These are phyloP conservation scores for Hypoxylon intermedium DNA, from an alignment of 495 filamentous ascomycete genomes.

Conservation along the genomic window DNA sequence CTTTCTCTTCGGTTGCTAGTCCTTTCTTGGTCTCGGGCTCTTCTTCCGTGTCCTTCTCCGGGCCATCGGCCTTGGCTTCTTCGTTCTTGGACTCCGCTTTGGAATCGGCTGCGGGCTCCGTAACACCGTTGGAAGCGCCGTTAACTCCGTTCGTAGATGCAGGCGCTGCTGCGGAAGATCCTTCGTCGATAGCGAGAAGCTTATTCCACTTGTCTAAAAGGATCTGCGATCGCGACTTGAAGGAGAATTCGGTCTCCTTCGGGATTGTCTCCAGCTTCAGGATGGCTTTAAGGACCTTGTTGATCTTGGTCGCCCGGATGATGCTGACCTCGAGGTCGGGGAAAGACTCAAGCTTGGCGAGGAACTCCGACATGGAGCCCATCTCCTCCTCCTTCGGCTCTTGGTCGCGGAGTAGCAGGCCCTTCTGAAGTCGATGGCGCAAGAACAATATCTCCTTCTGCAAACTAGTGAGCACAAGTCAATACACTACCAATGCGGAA, in stretches of 20 bases:
- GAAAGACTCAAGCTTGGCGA: constrained; percentile 79
- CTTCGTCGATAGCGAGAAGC: constrained; percentile 65
- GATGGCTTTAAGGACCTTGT: constrained; percentile 92
- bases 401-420: constrained; percentile 80
- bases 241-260: constrained; percentile 81
- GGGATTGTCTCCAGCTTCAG: constrained; percentile 83
- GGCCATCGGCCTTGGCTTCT: constrained; percentile 42
- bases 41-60: constrained; percentile 48
- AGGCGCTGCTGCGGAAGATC: constrained; percentile 39
- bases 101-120: constrained; percentile 57
- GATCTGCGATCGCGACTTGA: constrained; percentile 77
- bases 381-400: constrained; percentile 89
- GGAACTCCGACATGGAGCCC: constrained; percentile 78
- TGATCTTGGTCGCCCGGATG: constrained; percentile 86
- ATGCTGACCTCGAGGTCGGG: constrained; percentile 83
- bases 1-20: constrained; percentile 37
- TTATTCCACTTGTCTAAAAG: constrained; percentile 85
- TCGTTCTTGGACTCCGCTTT: constrained; percentile 56
- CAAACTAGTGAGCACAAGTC: constrained; percentile 29
- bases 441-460: constrained; percentile 78
- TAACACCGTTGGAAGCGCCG: constrained; percentile 53
- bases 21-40: constrained; percentile 38
- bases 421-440: constrained; percentile 89
- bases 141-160: constrained; percentile 56
- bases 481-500: background rate